Base-by-base conservation (phyloP, 352 stramenopile genomes). In the Phytophthora sansomeana region DNA sequence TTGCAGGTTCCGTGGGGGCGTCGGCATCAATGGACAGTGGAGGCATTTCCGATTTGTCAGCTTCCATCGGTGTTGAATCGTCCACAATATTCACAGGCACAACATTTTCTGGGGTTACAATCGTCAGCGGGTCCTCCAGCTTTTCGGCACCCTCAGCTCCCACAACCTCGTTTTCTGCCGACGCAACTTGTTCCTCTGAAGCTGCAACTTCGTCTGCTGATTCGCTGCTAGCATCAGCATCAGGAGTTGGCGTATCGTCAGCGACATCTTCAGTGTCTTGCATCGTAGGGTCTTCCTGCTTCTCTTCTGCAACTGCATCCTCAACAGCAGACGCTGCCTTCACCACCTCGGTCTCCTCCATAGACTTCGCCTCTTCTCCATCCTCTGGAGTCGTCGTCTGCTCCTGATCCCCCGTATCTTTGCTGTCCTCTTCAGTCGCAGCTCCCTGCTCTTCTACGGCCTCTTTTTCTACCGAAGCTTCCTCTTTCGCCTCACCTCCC, bases 1-100 rank as follows among this genome's bases (percentile, higher is more conserved):
- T 33, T 32, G 32, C 19, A 63, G 38, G n/a, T 4, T 58, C 44
- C 36, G 26, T 14, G 14, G 33, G 9, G 3, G 36, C 51, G 6
- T 72, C 44, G 21, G 36, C 43, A 53, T 67, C 69, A 44, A 65
- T 60, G 11, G 41, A 48, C 35, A 74, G 48, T 17, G n/a, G 39
- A 30, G 50, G 51, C 26, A 30, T 7, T 16, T 65, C 28, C 16
- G 17, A 3, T 42, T 56, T 39, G 28, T 61, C 51, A 3, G 6
- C 33, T 3, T 33, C 69, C 32, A 46, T 33, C 0, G 26, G 26
- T 1, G 54, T 63, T 19, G 36, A 66, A 6, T 67, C 51, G n/a
- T 57, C 35, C 13, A 42, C 38, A 6, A 9, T 42, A 36, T 44
- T 35, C 11, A 39, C 32, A 41, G 17, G 9, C 4, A 16, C 35